Conservation (phyloP, 2,329 filamentous ascomycete genomes). For the Lecanoromycetidae sp. region DNA sequence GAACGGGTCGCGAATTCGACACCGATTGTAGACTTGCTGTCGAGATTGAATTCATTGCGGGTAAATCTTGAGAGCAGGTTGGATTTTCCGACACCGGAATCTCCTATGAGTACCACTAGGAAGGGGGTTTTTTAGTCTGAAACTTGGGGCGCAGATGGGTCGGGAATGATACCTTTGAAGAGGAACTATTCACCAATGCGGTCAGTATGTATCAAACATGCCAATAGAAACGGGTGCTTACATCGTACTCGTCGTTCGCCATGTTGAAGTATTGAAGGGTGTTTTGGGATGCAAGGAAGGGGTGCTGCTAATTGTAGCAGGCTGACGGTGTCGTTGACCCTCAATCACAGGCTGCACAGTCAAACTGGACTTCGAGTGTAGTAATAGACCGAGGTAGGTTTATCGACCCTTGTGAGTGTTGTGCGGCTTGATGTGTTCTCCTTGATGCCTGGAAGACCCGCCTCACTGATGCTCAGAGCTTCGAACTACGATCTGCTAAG, state of each 20-base stretch:
- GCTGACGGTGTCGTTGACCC: not conserved
- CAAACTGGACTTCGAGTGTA: no score
- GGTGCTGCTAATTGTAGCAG: not conserved
- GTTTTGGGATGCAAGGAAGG: constrained; percentile 3
- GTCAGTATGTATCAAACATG: constrained; percentile 25
- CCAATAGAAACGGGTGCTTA: constrained; percentile 39
- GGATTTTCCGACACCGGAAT: constrained; percentile 98
- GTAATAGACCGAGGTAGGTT: not conserved
- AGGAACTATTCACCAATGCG: constrained; percentile 57
- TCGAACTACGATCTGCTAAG: no score
- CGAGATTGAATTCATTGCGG: constrained; percentile 98
- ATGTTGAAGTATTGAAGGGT: constrained; percentile 44
- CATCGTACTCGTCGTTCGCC: constrained; percentile 99
- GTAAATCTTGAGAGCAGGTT: constrained; percentile 99
- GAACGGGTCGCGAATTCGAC: constrained; percentile 98
- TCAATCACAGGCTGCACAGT: not conserved
- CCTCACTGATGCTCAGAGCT: no score
- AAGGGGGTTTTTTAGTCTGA: constrained; percentile 6
- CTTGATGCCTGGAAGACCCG: no score
- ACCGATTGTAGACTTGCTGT: constrained; percentile 98
- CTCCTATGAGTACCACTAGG: constrained; percentile 92
- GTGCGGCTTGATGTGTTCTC: no score
- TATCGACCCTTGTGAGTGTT: no score
- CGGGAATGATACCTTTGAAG: constrained; percentile 68
- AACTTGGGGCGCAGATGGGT: not conserved